A percentile compares a stretch with the other conserved stretches of the same genome.
phyloP scores from a whole-genome alignment of 495 filamentous ascomycete genomes.

The Neurospora sp. region DNA sequence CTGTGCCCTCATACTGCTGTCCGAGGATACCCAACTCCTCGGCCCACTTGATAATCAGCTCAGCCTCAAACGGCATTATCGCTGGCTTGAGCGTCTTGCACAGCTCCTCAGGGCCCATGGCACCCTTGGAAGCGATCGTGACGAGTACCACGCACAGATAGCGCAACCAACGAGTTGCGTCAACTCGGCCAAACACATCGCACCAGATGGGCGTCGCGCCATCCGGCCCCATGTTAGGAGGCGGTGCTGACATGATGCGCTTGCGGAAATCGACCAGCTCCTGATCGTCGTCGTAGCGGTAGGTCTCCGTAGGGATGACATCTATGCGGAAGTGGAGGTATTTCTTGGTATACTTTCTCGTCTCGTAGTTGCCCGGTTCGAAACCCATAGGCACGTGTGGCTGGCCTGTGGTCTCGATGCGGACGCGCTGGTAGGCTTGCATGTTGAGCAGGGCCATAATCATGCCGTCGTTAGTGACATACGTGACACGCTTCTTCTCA shows the following conservation, averaged over 20 bases:
- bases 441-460: slow-evolving; percentile 64
- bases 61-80: slow-evolving; percentile 59
- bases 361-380: slow-evolving; percentile 60
- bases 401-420: slow-evolving; percentile 43
- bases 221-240: slow-evolving; percentile 19
- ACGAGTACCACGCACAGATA: slow-evolving; percentile 49
- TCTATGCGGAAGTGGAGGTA: slow-evolving; percentile 53
- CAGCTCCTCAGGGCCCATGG: slow-evolving; percentile 42
- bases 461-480: slow-evolving; percentile 51
- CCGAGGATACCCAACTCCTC: slow-evolving; percentile 35
- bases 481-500: slow-evolving; percentile 25
- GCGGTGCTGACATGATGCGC: slow-evolving; percentile 20
- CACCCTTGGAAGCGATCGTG: slow-evolving; percentile 49
- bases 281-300: slow-evolving; percentile 49
- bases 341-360: slow-evolving; percentile 56
- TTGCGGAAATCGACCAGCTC: slow-evolving; percentile 31
- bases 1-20: slow-evolving; percentile 22
- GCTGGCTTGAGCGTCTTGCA: slow-evolving; percentile 47
- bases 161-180: slow-evolving; percentile 54
- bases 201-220: slow-evolving; percentile 64
- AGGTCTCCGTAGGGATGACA: slow-evolving; percentile 45
- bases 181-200: slow-evolving; percentile 59
- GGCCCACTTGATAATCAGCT: slow-evolving; percentile 57
- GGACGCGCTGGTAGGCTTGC: slow-evolving; percentile 47
- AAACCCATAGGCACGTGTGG: slow-evolving; percentile 65